Evolutionary conservation across 208 protist species (phyloP).

Genomic region (Trypanosomatidae sp.): DNA sequence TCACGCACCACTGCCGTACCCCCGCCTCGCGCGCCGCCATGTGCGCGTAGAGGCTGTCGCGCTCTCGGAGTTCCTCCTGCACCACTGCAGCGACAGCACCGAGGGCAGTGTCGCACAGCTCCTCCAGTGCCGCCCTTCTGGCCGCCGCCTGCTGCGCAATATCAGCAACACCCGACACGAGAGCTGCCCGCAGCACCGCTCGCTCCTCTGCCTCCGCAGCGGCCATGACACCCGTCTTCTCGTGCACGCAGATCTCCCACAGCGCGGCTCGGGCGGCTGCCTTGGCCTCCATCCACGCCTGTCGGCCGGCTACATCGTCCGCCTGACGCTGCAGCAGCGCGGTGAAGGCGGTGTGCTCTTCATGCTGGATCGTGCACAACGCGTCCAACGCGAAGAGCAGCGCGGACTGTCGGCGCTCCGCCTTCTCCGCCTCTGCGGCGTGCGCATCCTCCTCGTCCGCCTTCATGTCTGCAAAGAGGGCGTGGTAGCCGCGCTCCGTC

Average conservation of each 20-base stretch:
- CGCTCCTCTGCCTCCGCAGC: constrained; percentile 37
- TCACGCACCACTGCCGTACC: constrained; percentile 36
- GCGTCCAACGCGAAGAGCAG: constrained; percentile 30
- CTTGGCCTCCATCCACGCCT: constrained; percentile 45
- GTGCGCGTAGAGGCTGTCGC: constrained; percentile 37
- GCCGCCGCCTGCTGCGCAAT: constrained; percentile 29
- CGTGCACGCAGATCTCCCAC: constrained; percentile 13
- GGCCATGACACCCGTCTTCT: constrained; percentile 1
- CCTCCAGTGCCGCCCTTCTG: constrained; percentile 23
- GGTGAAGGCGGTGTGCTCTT: constrained; percentile 35
- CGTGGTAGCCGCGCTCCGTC: constrained; percentile 32
- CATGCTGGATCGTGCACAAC: constrained; percentile 35
- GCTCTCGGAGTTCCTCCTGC: constrained; percentile 44
- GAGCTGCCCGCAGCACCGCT: constrained; percentile 4
- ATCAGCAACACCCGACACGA: constrained; percentile 23
- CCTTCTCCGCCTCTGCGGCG: neutral
- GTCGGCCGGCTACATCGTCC: constrained; percentile 31
- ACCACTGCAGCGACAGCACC: constrained; percentile 21
- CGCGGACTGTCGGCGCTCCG: constrained; percentile 6
- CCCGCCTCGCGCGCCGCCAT: constrained; percentile 49
- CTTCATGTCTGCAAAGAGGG: constrained; percentile 36
- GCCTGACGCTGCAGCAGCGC: constrained; percentile 23
- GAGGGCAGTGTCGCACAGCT: constrained; percentile 21
- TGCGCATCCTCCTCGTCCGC: constrained; percentile 14
- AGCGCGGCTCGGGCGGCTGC: constrained; percentile 15